Evolutionary conservation across 108 stramenopile species (phyloP), one percentile per base, ranked within the genome.

Genomic region (Cyclostephanos tholiformis): DNA sequence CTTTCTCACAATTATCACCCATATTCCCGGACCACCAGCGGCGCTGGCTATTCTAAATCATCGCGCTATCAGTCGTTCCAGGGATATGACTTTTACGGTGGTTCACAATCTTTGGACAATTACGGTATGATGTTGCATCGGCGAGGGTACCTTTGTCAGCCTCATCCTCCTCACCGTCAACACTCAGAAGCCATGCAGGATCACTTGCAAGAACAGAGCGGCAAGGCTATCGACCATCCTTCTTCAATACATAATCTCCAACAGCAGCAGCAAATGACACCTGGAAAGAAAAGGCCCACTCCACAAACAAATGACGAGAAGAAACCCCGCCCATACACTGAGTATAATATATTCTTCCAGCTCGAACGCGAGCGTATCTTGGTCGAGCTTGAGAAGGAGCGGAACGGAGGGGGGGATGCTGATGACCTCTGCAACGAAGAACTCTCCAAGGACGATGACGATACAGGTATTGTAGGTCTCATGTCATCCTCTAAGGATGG

Each of bases 271-370:
- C 9, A 41, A 46, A 46, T 16, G 44, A 46, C 44, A 14, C 16
- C 44, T 0, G 44, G 44, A 17, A 46, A 46, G 44, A 0, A 12
- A 12, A 46, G 16, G 44, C 44, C 16, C 53, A 13, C 26, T 13
- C 53, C 53, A 22, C 10, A 60, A 36, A 60, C 52, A 27, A 44
- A 62, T 16, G 36, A 58, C 13, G 53, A 51, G 13, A 72, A 76
- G 53, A 78, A 78, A 36, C 77, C 77, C 0, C 63, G 77, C n/a
- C 77, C 77, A 12, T 78, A 78, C 65, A 78, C 77, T 1, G 77
- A 78, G 41, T 78, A 78, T 49, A 78, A 78, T n/a, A 78, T 78
- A 2, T 78, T 78, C 77, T 78, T 78, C 48, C 77, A 78, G 46
- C 46, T 78, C 13, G 77, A 78, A 59, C 63, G 77, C 20, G 77